phyloP scores from a whole-genome alignment of 345 rosid species.

The Citrus australasica region DNA sequence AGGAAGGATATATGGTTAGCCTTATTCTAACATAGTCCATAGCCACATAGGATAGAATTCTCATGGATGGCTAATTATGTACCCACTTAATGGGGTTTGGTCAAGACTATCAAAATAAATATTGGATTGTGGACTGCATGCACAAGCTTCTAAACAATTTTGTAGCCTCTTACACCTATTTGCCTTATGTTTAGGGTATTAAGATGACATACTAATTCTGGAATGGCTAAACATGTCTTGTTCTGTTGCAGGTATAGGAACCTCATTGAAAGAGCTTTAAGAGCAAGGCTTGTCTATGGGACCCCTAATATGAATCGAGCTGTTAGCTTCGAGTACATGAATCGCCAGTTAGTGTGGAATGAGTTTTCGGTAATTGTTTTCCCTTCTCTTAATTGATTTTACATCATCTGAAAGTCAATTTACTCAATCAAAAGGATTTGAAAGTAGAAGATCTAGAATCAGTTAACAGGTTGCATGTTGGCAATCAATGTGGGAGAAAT shows the following conservation, averaged over 20 bases:
- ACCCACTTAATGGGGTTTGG: background rate
- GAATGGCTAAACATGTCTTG: conserved; percentile 7
- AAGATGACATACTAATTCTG: background rate
- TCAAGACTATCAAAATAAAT: background rate
- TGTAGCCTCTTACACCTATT: background rate
- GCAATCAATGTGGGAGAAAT: background rate
- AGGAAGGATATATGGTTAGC: background rate
- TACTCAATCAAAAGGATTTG: background rate
- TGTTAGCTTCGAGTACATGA: conserved; percentile 98
- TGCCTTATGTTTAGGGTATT: background rate
- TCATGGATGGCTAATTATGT: background rate
- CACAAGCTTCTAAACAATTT: background rate
- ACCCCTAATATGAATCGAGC: conserved; percentile 93
- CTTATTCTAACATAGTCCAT: background rate
- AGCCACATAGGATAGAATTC: background rate
- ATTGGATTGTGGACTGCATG: background rate
- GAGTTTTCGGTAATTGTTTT: conserved; percentile 81
- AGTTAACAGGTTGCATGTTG: background rate
- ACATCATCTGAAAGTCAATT: background rate
- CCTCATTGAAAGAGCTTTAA: conserved; percentile 83
- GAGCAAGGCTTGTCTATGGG: conserved; percentile 92
- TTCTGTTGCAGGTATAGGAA: conserved; percentile 70
- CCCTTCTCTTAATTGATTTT: conserved; percentile 1
- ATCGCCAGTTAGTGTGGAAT: conserved; percentile 97
- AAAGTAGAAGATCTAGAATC: background rate